Percentiles rank a stretch among this genome's conserved stretches.
phyloP scores from a whole-genome alignment of 306 rosid genomes.

The Vachellia collinsii region DNA sequence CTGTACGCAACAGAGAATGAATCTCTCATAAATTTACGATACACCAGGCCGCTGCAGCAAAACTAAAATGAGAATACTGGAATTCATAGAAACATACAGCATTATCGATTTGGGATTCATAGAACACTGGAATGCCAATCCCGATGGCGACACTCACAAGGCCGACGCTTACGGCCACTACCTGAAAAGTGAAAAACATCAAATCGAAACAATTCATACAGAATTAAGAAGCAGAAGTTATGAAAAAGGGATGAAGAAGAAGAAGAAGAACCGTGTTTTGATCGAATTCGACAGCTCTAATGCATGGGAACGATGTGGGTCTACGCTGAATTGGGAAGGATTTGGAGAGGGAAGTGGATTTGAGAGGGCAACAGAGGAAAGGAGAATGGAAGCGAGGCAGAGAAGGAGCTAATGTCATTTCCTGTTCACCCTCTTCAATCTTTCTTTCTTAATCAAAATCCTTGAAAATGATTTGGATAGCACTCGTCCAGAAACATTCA shows the following conservation, averaged over 20 bases:
- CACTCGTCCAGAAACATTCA: neutral
- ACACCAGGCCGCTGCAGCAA: neutral
- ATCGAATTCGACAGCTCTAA: slow-evolving; percentile 87
- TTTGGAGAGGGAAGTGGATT: slow-evolving; percentile 40
- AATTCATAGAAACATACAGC: slow-evolving; percentile 56
- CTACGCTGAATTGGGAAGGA: slow-evolving; percentile 49
- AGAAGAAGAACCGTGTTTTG: slow-evolving; percentile 74
- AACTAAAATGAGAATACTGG: neutral
- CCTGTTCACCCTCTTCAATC: slow-evolving; percentile 39
- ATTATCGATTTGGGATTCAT: slow-evolving; percentile 85
- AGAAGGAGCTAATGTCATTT: slow-evolving; percentile 68
- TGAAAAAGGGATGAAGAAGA: neutral
- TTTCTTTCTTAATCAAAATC: neutral
- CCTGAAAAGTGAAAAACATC: slow-evolving; percentile 58
- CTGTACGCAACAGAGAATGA: slow-evolving; percentile 49
- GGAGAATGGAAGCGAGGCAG: slow-evolving; percentile 64
- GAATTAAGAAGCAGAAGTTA: neutral
- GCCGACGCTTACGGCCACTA: slow-evolving; percentile 85
- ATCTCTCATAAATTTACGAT: neutral
- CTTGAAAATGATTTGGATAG: slow-evolving; percentile 8
- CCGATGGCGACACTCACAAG: slow-evolving; percentile 78
- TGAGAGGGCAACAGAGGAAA: slow-evolving; percentile 67
- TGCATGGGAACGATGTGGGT: slow-evolving; percentile 64
- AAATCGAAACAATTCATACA: neutral
- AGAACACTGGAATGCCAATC: slow-evolving; percentile 87